Conservation (phyloP, 1,284 basidiomycete species). For the Boletus holoroseus region DNA sequence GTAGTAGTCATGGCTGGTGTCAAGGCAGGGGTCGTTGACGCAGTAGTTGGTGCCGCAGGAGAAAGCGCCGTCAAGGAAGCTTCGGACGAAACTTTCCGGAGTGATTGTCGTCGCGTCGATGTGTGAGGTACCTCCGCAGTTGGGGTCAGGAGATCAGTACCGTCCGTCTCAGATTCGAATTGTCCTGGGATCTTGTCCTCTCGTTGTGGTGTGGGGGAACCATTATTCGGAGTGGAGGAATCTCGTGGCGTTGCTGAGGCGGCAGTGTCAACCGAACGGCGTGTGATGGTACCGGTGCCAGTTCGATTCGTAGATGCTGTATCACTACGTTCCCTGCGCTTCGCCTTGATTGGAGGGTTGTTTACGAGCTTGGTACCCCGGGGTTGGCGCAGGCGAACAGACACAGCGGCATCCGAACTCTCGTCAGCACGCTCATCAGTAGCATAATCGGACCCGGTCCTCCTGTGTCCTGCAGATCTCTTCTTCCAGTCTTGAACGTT, state of each 20-base stretch:
- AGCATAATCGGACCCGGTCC: conserved; percentile 25
- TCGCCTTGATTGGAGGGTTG: conserved; percentile 31
- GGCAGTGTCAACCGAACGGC: conserved; percentile 24
- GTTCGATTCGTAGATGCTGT: conserved; percentile 32
- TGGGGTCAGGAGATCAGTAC: conserved; percentile 25
- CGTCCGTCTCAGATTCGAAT: conserved; percentile 27
- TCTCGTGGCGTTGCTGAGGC: conserved; percentile 32
- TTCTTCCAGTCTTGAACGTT: conserved; percentile 42
- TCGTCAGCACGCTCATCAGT: conserved; percentile 34
- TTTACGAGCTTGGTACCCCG: conserved; percentile 29
- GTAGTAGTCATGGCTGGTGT: conserved; percentile 40
- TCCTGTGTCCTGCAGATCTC: conserved; percentile 25
- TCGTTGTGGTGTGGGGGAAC: conserved; percentile 32
- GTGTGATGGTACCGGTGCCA: conserved; percentile 26
- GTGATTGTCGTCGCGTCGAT: conserved; percentile 8
- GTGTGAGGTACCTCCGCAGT: conserved; percentile 20
- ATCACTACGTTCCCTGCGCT: conserved; percentile 35
- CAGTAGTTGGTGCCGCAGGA: conserved; percentile 25
- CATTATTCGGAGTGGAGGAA: conserved; percentile 21
- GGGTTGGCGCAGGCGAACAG: conserved; percentile 25
- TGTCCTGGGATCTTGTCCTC: conserved; percentile 27
- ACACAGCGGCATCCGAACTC: conserved; percentile 31
- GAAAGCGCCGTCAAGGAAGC: conserved; percentile 35
- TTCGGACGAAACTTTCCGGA: conserved; percentile 37
- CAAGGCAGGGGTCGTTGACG: conserved; percentile 39